phyloP scores from a whole-genome alignment of 2,329 filamentous ascomycete genomes.

The Alternaria sp. region DNA sequence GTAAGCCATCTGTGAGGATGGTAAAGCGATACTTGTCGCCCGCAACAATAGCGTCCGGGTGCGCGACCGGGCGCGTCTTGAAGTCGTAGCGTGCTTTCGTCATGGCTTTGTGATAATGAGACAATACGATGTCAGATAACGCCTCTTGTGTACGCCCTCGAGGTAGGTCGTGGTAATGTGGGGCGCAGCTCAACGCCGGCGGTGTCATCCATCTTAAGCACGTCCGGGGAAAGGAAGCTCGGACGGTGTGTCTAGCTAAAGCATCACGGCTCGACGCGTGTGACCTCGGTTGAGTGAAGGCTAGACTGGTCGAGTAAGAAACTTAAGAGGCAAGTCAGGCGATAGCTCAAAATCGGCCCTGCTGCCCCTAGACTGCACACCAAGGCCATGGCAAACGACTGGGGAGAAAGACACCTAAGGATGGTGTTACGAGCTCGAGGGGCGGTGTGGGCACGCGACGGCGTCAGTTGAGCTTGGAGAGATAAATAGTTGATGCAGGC shows the following conservation, averaged over 20 bases:
- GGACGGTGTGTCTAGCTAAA: slow-evolving; percentile 26
- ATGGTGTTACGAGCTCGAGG: slow-evolving; percentile 23
- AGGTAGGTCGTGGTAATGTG: slow-evolving; percentile 28
- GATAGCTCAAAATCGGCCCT: slow-evolving; percentile 27
- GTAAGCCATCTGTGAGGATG: slow-evolving; percentile 63
- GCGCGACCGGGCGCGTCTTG: slow-evolving; percentile 56
- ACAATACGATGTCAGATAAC: slow-evolving; percentile 19
- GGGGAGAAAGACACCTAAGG: slow-evolving; percentile 20
- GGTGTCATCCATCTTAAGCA: slow-evolving; percentile 34
- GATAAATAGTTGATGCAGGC: not conserved
- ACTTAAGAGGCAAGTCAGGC: slow-evolving; percentile 30
- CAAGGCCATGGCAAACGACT: slow-evolving; percentile 19
- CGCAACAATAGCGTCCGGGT: slow-evolving; percentile 57
- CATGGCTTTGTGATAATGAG: slow-evolving; percentile 32
- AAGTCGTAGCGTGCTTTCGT: slow-evolving; percentile 54
- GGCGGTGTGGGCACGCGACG: slow-evolving; percentile 29
- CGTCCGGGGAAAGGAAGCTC: slow-evolving; percentile 34
- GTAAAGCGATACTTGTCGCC: slow-evolving; percentile 67
- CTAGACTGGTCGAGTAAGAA: slow-evolving; percentile 9
- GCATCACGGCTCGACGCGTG: slow-evolving; percentile 31
- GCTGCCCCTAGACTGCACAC: slow-evolving; percentile 20
- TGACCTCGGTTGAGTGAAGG: slow-evolving; percentile 35
- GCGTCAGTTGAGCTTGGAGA: slow-evolving; percentile 19
- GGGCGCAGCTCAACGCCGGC: slow-evolving; percentile 26
- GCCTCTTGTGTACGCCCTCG: slow-evolving; percentile 19